Conservation (phyloP, 495 filamentous ascomycete species). For the Lasiosphaeria miniovina region DNA sequence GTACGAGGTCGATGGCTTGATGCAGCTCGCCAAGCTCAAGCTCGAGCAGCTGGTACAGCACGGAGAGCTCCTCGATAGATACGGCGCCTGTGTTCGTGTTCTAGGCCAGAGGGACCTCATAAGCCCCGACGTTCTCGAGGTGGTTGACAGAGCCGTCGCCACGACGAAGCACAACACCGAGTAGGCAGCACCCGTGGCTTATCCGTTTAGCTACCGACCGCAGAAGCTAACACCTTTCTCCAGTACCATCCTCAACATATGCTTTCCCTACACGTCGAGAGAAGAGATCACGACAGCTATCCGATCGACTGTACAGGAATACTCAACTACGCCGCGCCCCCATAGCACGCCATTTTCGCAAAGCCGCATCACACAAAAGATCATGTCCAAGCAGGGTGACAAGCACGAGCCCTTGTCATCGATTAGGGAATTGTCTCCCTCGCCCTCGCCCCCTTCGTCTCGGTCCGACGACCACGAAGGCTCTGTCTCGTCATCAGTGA, state of each 20-base stretch:
- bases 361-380: constrained; percentile 79
- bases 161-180: constrained; percentile 80
- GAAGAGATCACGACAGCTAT: constrained; percentile 96
- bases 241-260: constrained; percentile 86
- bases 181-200: constrained; percentile 36
- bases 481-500: constrained; percentile 51
- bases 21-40: constrained; percentile 97
- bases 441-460: constrained; percentile 33
- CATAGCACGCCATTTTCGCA: constrained; percentile 75
- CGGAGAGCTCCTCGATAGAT: constrained; percentile 87
- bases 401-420: constrained; percentile 48
- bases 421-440: constrained; percentile 40
- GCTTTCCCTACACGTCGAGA: constrained; percentile 93
- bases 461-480: constrained; percentile 49
- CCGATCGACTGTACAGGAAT: constrained; percentile 78
- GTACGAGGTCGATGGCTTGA: constrained; percentile 93
- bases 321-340: constrained; percentile 61
- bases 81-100: constrained; percentile 81
- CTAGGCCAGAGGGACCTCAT: constrained; percentile 79
- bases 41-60: constrained; percentile 87
- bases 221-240: constrained; percentile 14
- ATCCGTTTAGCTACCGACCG: not conserved
- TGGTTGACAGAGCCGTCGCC: constrained; percentile 75
- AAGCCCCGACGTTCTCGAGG: constrained; percentile 80
- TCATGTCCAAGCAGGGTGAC: constrained; percentile 56